These are phyloP conservation scores for Neoarthrinium moseri DNA, from an alignment of 2,329 filamentous ascomycete genomes.

Conservation along the genomic window DNA sequence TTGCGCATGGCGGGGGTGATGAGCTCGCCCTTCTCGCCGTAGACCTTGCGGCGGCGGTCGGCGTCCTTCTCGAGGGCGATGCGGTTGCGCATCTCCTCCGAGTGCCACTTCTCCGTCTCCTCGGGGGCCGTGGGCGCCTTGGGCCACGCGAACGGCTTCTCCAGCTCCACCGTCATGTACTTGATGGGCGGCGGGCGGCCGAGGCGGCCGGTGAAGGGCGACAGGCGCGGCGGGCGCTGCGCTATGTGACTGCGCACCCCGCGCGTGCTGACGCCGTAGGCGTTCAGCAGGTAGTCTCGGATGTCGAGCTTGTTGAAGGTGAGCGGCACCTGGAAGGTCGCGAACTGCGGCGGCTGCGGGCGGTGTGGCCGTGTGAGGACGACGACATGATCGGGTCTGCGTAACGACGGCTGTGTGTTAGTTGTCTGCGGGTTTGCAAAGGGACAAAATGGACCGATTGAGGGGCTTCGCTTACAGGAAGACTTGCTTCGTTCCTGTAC, in stretches of 20 bases:
- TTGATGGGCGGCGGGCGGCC: conserved; percentile 75
- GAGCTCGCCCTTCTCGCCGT: conserved; percentile 32
- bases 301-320: conserved; percentile 95
- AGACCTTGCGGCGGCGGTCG: conserved; percentile 29
- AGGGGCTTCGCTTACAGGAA: conserved; percentile 24
- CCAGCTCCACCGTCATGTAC: conserved; percentile 93
- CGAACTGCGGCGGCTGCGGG: conserved; percentile 67
- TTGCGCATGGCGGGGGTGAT: conserved; percentile 40
- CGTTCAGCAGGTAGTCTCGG: conserved; percentile 88
- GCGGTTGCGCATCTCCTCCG: conserved; percentile 54
- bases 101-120: conserved; percentile 59
- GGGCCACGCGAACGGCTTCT: conserved; percentile 86
- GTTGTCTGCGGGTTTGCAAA: neutral
- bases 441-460: neutral
- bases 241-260: conserved; percentile 79
- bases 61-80: conserved; percentile 44
- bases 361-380: conserved; percentile 12
- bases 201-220: conserved; percentile 51
- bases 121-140: conserved; percentile 59
- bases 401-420: neutral
- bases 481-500: conserved; percentile 27
- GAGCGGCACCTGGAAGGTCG: conserved; percentile 87
- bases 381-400: conserved; percentile 11
- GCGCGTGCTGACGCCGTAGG: conserved; percentile 73
- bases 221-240: conserved; percentile 56